Percentiles rank a stretch among this genome's conserved stretches.
Evolutionary conservation across 129 eudicot species (phyloP).

Genomic region (Artemisia argyi): DNA sequence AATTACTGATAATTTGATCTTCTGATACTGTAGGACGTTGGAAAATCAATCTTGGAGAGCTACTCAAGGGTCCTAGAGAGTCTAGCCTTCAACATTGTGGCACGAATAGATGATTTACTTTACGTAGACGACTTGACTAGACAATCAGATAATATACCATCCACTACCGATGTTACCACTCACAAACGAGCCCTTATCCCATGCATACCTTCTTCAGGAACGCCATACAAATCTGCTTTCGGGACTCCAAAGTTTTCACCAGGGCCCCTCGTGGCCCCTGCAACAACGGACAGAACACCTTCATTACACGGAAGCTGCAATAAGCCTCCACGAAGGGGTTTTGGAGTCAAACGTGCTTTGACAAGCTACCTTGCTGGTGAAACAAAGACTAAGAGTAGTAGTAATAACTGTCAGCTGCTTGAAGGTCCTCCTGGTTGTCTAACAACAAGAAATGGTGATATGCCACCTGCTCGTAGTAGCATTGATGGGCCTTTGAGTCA

Average conservation of each 20-base stretch:
- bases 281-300: conserved; percentile 68
- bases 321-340: conserved; percentile 69
- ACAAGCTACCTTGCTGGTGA: conserved; percentile 79
- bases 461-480: conserved; percentile 25
- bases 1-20: neutral
- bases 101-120: conserved; percentile 87
- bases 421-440: conserved; percentile 40
- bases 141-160: conserved; percentile 50
- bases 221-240: conserved; percentile 71
- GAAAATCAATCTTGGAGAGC: conserved; percentile 87
- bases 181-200: conserved; percentile 49
- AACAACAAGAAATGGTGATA: conserved; percentile 38
- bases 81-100: conserved; percentile 70
- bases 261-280: conserved; percentile 48
- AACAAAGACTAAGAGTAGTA: conserved; percentile 47
- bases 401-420: conserved; percentile 29
- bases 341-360: conserved; percentile 85
- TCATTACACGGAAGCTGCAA: conserved; percentile 43
- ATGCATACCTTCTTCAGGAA: conserved; percentile 59
- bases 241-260: conserved; percentile 75
- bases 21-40: conserved; percentile 61
- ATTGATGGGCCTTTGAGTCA: conserved; percentile 39
- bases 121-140: conserved; percentile 77
- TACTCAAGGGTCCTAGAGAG: conserved; percentile 93
- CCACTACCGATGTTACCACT: conserved; percentile 34